Evolutionary conservation across 2,329 filamentous ascomycete genomes (phyloP), one percentile per base, ranked within the genome.

Genomic region (Aureobasidium sp.): DNA sequence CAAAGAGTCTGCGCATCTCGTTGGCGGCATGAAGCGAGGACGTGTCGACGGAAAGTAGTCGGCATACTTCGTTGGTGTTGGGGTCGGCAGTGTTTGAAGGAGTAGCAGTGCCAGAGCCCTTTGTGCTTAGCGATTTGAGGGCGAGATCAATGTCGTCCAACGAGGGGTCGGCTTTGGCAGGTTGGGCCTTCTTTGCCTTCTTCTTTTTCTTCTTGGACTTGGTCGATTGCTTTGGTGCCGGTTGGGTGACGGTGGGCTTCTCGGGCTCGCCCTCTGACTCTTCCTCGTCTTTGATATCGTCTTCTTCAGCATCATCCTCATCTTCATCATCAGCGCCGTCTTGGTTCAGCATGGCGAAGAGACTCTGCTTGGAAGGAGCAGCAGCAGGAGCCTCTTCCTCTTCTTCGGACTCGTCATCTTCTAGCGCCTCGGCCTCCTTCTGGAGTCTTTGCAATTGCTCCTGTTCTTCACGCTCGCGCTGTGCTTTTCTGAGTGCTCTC

Each of bases 1-100:
- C 87, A 71, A 90, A 90, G 0, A 90, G 76, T 65, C 81, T 83
- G 62, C 85, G 87, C 91, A 99, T 97, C 77, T 99, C 94, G 69
- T 96, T 96, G 39, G 87, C 81, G 8, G 90, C 90, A 71, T 93
- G 92, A 11, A 99, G 82, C 67, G 91, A 85, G 66, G 89, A 83
- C 0, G 86, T 83, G 67, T 88, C 86, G 57, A 90, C 77, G 2
- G 80, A 76, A 0, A 90, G 76, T 13, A 88, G 73, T 25, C 79
- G 72, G 63, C 76, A 74, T 71, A 83, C 64, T 78, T 78, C 79
- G 53, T 81, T 74, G 50, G 76, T 71, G 55, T 76, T 75, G 59
- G 74, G 72, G 62, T 74, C 69, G 5, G 66, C 61, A 42, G 63
- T 62, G 55, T 62, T 50, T 61, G 66, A 49, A 61, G 66, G 61